Evolutionary conservation across 2,329 filamentous ascomycete genomes (phyloP).

Genomic region (Ceratocystis papillata): DNA sequence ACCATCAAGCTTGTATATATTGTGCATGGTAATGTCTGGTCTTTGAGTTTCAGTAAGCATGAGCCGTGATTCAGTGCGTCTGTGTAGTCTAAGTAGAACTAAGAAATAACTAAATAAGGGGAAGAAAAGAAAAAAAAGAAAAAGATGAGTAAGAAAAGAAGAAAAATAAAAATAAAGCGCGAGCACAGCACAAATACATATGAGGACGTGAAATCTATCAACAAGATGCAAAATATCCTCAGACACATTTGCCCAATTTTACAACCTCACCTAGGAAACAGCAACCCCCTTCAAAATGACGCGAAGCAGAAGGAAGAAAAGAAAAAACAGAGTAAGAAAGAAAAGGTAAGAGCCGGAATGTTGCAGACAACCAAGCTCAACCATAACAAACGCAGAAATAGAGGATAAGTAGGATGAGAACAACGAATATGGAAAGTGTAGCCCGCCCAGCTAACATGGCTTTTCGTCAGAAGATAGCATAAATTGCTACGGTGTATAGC

Average conservation of each 20-base stretch:
- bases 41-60: background rate
- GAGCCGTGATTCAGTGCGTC: slow-evolving; percentile 2
- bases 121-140: background rate
- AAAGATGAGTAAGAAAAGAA: background rate
- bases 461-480: too few relatives aligned
- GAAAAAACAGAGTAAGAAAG: background rate
- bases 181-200: background rate
- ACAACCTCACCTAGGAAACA: background rate
- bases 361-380: too few relatives aligned
- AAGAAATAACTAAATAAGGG: background rate
- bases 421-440: too few relatives aligned
- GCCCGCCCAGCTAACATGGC: too few relatives aligned
- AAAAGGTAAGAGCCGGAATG: background rate
- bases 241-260: background rate
- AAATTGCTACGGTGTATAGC: too few relatives aligned
- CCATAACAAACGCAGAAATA: too few relatives aligned
- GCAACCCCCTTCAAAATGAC: background rate
- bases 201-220: slow-evolving; percentile 7
- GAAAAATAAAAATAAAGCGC: background rate
- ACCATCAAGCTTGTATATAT: too few relatives aligned
- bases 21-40: too few relatives aligned
- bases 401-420: too few relatives aligned
- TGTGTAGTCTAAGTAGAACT: slow-evolving; percentile 11
- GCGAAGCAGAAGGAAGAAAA: background rate
- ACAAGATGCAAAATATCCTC: slow-evolving; percentile 11